Conservation (phyloP, 2,329 filamentous ascomycete genomes). For the Aspergillus aculeatinus region DNA sequence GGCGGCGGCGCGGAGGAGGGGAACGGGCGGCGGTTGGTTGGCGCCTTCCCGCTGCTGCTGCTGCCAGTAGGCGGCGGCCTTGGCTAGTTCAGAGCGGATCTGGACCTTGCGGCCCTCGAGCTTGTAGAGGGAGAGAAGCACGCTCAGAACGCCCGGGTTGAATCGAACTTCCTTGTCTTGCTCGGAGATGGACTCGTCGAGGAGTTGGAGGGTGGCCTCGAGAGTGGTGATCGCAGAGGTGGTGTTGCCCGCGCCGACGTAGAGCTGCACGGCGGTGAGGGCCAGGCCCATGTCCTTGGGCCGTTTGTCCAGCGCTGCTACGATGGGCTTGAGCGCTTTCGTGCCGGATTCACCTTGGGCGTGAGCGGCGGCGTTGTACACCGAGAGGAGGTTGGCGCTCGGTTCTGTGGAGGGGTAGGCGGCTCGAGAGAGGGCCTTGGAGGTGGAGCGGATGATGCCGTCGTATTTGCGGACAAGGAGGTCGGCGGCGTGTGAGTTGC, state of each 20-base stretch:
- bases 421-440: conserved; percentile 49
- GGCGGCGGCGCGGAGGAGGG: conserved; percentile 79
- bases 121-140: conserved; percentile 76
- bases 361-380: conserved; percentile 72
- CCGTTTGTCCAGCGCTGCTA: conserved; percentile 68
- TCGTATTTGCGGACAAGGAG: conserved; percentile 61
- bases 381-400: conserved; percentile 57
- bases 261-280: conserved; percentile 78
- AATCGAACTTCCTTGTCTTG: conserved; percentile 70
- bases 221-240: conserved; percentile 73
- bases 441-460: conserved; percentile 58
- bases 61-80: conserved; percentile 80
- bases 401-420: conserved; percentile 51
- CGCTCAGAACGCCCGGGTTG: conserved; percentile 78
- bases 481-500: conserved; percentile 57
- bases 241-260: conserved; percentile 68
- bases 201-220: conserved; percentile 69
- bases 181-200: conserved; percentile 62
- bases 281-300: conserved; percentile 78
- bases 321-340: conserved; percentile 66
- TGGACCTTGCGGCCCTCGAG: conserved; percentile 70
- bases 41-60: conserved; percentile 42
- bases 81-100: conserved; percentile 70
- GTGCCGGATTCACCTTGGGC: conserved; percentile 60
- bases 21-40: conserved; percentile 54